phyloP scores from a whole-genome alignment of 768 basidiomycete species.

The Boletus patriciae region DNA sequence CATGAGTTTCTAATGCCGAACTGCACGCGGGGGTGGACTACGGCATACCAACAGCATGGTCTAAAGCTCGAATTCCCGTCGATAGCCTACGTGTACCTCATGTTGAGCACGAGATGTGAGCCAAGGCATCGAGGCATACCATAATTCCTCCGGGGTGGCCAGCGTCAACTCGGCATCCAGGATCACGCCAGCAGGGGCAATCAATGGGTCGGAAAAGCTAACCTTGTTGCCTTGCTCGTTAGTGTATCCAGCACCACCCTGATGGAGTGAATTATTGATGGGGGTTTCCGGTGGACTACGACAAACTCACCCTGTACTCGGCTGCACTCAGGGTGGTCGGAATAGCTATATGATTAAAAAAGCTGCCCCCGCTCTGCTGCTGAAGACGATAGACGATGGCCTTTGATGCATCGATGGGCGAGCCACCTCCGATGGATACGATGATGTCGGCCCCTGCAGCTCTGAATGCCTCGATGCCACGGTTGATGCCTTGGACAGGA shows the following conservation, averaged over 20 bases:
- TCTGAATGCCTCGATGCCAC: constrained; percentile 55
- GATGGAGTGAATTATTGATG: constrained; percentile 1
- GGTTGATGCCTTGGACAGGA: constrained; percentile 63
- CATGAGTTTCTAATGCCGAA: not conserved
- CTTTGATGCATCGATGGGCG: constrained; percentile 77
- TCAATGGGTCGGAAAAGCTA: constrained; percentile 48
- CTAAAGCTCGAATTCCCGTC: constrained; percentile 74
- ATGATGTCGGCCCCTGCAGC: constrained; percentile 63
- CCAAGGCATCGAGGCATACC: constrained; percentile 41
- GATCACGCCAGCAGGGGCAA: constrained; percentile 72
- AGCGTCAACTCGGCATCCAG: constrained; percentile 76
- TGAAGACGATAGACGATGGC: constrained; percentile 65
- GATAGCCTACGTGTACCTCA: constrained; percentile 54
- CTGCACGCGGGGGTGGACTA: not conserved
- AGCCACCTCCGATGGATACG: constrained; percentile 77
- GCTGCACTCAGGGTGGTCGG: constrained; percentile 82
- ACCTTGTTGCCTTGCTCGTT: constrained; percentile 69
- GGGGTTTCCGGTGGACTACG: not conserved
- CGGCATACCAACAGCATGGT: constrained; percentile 70
- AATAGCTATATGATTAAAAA: constrained; percentile 68
- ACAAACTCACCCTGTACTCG: constrained; percentile 58
- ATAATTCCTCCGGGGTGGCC: constrained; percentile 70
- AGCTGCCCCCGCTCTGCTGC: constrained; percentile 51
- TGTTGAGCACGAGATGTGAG: constrained; percentile 9
- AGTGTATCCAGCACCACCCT: constrained; percentile 71